Percentiles rank a stretch among this genome's conserved stretches.
phyloP scores from a whole-genome alignment of 1,284 basidiomycete genomes.

The Cryptococcus sp. region DNA sequence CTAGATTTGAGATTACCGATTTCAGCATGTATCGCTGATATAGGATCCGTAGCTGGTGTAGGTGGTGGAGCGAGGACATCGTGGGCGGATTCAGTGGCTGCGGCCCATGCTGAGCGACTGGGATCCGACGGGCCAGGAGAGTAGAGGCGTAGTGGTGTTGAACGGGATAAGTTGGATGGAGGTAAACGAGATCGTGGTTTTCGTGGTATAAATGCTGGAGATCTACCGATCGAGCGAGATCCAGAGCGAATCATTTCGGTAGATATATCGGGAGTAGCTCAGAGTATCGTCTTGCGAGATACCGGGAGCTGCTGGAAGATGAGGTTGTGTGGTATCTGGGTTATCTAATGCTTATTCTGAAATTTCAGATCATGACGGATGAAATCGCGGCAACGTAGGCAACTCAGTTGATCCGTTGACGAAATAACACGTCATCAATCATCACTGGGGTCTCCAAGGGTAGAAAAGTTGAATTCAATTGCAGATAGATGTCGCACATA shows the following conservation, averaged over 20 bases:
- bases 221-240: background rate
- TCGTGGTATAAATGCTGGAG: background rate
- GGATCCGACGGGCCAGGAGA: conserved; percentile 3
- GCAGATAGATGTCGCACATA: background rate
- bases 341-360: too few species aligned
- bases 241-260: background rate
- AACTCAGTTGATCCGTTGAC: background rate
- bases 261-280: too few species aligned
- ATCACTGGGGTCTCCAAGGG: background rate
- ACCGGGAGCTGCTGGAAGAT: too few species aligned
- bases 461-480: background rate
- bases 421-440: background rate
- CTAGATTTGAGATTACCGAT: conserved; percentile 69
- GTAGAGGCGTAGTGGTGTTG: background rate
- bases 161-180: background rate
- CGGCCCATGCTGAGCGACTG: conserved; percentile 36
- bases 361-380: background rate
- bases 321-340: too few species aligned
- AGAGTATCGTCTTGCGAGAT: too few species aligned
- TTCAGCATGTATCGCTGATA: conserved; percentile 60
- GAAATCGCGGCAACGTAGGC: background rate
- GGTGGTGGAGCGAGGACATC: conserved; percentile 31
- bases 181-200: background rate
- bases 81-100: conserved; percentile 43
- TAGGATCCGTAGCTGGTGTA: conserved; percentile 23